phyloP scores from a whole-genome alignment of 495 filamentous ascomycete species.

The Penicillium roqueforti region DNA sequence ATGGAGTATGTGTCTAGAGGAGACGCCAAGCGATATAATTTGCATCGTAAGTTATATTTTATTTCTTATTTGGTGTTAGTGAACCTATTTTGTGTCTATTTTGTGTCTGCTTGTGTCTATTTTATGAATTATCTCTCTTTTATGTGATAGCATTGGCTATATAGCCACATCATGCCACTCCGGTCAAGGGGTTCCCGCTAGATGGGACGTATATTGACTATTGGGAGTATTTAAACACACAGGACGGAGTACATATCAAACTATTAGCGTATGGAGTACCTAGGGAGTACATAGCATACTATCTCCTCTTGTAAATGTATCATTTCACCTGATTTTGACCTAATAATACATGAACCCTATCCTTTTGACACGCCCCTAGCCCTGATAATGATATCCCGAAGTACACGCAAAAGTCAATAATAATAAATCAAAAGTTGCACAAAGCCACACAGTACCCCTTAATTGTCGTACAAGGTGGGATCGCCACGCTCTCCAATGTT shows the following conservation, averaged over 20 bases:
- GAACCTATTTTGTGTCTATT: too few relatives aligned
- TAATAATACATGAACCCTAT: conserved; percentile 12
- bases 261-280: too few relatives aligned
- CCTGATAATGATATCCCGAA: neutral
- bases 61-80: too few relatives aligned
- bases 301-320: too few relatives aligned
- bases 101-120: neutral
- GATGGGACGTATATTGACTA: neutral
- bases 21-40: neutral
- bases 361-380: neutral
- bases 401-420: neutral
- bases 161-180: conserved; percentile 17
- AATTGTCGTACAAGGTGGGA: conserved; percentile 65
- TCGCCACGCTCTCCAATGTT: conserved; percentile 81
- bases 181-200: conserved; percentile 12
- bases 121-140: neutral
- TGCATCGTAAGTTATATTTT: neutral
- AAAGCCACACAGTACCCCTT: conserved; percentile 28
- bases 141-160: neutral
- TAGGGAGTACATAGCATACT: too few relatives aligned
- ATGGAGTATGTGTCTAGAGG: neutral
- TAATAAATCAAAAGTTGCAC: conserved; percentile 5
- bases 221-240: too few relatives aligned
- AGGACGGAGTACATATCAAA: too few relatives aligned
- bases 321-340: conserved; percentile 1